phyloP scores from a whole-genome alignment of 305 asterid species.

The Fraxinus dipetala region DNA sequence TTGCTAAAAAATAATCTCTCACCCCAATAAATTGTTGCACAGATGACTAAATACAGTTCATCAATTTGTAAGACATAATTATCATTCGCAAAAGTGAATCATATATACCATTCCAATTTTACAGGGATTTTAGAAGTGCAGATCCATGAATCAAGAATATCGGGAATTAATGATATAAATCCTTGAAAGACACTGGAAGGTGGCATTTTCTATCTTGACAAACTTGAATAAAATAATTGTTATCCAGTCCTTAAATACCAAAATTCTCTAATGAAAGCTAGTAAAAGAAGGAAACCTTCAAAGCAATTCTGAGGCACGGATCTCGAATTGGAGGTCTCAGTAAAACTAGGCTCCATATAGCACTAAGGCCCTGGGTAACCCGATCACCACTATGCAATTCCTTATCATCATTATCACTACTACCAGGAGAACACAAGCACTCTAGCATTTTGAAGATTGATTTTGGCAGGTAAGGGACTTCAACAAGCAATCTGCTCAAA shows the following conservation, averaged over 20 bases:
- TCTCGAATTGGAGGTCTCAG: slow-evolving; percentile 90
- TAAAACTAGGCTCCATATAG: slow-evolving; percentile 86
- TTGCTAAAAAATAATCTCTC: not conserved
- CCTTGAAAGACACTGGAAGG: not conserved
- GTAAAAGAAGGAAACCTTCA: slow-evolving; percentile 57
- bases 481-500: slow-evolving; percentile 82
- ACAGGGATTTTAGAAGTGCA: not conserved
- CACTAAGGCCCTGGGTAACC: slow-evolving; percentile 93
- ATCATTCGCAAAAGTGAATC: not conserved
- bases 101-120: not conserved
- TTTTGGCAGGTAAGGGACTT: slow-evolving; percentile 88
- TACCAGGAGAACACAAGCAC: slow-evolving; percentile 79
- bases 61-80: not conserved
- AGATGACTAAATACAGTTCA: not conserved
- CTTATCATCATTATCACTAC: slow-evolving; percentile 56
- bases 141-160: not conserved
- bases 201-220: slow-evolving; percentile 1
- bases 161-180: not conserved
- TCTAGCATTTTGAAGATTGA: slow-evolving; percentile 71
- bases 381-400: slow-evolving; percentile 83
- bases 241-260: slow-evolving; percentile 1
- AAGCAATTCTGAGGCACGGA: slow-evolving; percentile 79
- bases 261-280: slow-evolving; percentile 15
- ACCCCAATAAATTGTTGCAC: not conserved
- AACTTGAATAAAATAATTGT: not conserved